Evolutionary conservation across 768 basidiomycete genomes (phyloP).

Genomic region (Lepiota subincarnata): DNA sequence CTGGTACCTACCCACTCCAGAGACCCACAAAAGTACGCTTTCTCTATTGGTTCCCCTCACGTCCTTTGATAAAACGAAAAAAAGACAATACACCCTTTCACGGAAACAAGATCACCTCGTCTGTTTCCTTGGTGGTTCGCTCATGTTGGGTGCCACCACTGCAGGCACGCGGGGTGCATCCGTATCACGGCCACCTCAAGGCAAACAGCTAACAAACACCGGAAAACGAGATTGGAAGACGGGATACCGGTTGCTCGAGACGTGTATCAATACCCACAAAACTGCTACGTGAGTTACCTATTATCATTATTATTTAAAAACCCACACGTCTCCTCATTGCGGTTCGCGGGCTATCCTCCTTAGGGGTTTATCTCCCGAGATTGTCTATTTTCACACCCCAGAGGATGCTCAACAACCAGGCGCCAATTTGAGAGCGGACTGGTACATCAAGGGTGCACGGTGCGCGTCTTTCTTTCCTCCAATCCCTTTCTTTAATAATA

Average conservation of each 20-base stretch:
- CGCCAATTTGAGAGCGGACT: slow-evolving; percentile 49
- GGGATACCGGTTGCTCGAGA: slow-evolving; percentile 79
- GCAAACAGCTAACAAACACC: slow-evolving; percentile 49
- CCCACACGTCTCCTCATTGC: too few species aligned
- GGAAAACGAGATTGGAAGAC: slow-evolving; percentile 80
- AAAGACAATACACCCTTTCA: slow-evolving; percentile 62
- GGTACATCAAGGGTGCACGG: slow-evolving; percentile 86
- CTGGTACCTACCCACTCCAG: slow-evolving; percentile 49
- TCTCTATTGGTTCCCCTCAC: not conserved
- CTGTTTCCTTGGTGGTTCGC: slow-evolving; percentile 90
- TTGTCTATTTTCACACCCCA: slow-evolving; percentile 73
- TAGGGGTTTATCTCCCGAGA: slow-evolving; percentile 86
- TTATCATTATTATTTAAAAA: not conserved
- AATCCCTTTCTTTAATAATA: not conserved
- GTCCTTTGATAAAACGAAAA: slow-evolving; percentile 32
- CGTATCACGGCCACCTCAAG: slow-evolving; percentile 64
- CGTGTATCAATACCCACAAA: slow-evolving; percentile 82
- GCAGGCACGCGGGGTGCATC: slow-evolving; percentile 43
- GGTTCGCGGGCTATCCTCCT: not conserved
- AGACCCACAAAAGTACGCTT: slow-evolving; percentile 23
- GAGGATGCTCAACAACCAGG: slow-evolving; percentile 46
- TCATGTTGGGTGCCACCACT: slow-evolving; percentile 83
- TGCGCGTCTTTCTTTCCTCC: slow-evolving; percentile 23
- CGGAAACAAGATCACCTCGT: slow-evolving; percentile 96
- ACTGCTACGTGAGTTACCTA: slow-evolving; percentile 66